These are phyloP conservation scores for Eutrema heterophyllum DNA, from an alignment of 345 rosid genomes.

Conservation along the genomic window DNA sequence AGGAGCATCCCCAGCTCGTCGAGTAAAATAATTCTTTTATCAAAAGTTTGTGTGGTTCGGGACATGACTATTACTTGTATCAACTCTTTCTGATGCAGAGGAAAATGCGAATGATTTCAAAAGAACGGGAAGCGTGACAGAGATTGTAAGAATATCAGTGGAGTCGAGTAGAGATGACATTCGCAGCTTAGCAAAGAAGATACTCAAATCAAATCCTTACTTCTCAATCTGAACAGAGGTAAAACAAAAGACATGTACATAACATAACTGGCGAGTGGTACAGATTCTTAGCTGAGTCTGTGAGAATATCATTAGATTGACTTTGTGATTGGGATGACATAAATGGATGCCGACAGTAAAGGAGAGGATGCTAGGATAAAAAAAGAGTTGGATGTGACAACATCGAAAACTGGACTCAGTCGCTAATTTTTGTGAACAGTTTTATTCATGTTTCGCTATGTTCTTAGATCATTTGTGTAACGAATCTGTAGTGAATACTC, in stretches of 20 bases:
- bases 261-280: constrained; percentile 21
- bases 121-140: constrained; percentile 52
- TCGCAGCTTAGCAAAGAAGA: constrained; percentile 79
- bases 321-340: constrained; percentile 6
- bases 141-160: constrained; percentile 55
- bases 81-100: constrained; percentile 39
- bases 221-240: constrained; percentile 31
- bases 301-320: constrained; percentile 24
- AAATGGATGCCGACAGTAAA: too few relatives aligned
- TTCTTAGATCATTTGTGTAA: constrained; percentile 11
- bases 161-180: constrained; percentile 91
- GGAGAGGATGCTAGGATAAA: too few relatives aligned
- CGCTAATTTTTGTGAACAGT: constrained; percentile 15
- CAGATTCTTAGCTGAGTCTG: constrained; percentile 20
- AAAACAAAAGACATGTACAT: constrained; percentile 23
- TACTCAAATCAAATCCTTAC: constrained; percentile 47
- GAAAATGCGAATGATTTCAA: constrained; percentile 63
- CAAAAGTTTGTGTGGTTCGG: not conserved
- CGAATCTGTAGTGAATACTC: not conserved
- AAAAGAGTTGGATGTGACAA: too few relatives aligned
- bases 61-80: not conserved
- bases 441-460: not conserved
- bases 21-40: not conserved
- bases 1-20: not conserved
- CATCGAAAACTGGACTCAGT: not conserved